Percentiles rank a stretch among this genome's conserved stretches.
These are phyloP conservation scores for Pseudogymnoascus sp. DNA, from an alignment of 2,329 filamentous ascomycete genomes.

Conservation along the genomic window DNA sequence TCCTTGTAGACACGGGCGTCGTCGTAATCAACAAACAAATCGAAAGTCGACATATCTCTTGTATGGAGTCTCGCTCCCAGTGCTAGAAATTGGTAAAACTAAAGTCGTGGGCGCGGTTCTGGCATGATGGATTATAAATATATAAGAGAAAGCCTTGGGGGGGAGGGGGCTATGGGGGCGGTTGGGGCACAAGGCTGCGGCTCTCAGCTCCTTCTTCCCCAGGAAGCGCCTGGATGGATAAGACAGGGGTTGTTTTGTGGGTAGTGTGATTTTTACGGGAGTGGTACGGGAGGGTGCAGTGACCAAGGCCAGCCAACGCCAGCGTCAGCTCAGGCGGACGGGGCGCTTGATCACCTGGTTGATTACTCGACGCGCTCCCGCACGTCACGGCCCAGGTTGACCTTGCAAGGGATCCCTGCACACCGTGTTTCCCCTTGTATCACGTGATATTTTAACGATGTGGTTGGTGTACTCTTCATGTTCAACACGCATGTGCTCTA, in stretches of 20 bases:
- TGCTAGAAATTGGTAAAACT: neutral
- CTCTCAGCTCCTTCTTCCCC: neutral
- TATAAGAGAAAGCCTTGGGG: neutral
- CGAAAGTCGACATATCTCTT: neutral
- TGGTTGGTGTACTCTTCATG: too few relatives aligned
- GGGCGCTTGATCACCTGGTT: neutral
- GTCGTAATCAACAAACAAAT: neutral
- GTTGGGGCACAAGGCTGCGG: neutral
- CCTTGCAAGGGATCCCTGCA: neutral
- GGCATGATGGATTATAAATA: neutral
- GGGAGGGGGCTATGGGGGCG: neutral
- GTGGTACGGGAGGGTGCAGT: neutral
- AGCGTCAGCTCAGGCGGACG: neutral
- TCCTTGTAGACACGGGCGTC: neutral
- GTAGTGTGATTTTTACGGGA: neutral
- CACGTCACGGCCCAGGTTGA: neutral
- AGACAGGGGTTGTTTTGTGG: slow-evolving; percentile 3
- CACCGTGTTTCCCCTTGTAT: neutral
- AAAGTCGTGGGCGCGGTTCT: neutral
- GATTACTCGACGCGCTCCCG: slow-evolving; percentile 4
- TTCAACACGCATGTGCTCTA: neutral
- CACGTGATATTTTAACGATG: neutral
- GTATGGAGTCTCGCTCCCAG: neutral
- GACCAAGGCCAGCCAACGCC: neutral
- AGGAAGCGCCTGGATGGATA: neutral